A percentile compares a stretch with the other conserved stretches of the same genome.
These are phyloP conservation scores for Elsinoe fawcettii DNA, from an alignment of 2,329 filamentous ascomycete genomes.

Conservation along the genomic window DNA sequence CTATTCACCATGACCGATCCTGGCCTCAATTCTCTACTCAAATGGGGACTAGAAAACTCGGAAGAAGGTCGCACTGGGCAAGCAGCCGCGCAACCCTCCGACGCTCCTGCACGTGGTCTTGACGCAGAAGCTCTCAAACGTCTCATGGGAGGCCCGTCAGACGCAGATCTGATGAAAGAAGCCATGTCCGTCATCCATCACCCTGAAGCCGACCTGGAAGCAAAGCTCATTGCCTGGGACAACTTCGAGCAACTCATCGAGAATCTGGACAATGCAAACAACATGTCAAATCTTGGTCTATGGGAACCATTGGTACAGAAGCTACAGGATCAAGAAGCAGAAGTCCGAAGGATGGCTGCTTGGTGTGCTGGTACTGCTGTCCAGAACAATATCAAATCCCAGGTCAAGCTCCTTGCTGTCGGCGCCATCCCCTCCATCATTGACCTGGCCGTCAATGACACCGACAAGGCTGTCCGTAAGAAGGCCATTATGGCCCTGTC, in stretches of 20 bases:
- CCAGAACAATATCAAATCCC: conserved; percentile 84
- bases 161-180: conserved; percentile 85
- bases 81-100: conserved; percentile 28
- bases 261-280: conserved; percentile 93
- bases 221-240: conserved; percentile 80
- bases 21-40: conserved; percentile 67
- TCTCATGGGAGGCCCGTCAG: conserved; percentile 75
- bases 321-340: conserved; percentile 59
- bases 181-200: conserved; percentile 70
- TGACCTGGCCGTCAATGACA: conserved; percentile 51
- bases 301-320: conserved; percentile 74
- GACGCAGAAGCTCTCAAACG: conserved; percentile 63
- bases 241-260: conserved; percentile 93
- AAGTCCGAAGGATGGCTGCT: conserved; percentile 77
- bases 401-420: conserved; percentile 53
- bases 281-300: conserved; percentile 67
- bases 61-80: conserved; percentile 32
- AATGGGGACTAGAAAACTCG: conserved; percentile 67
- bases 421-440: conserved; percentile 67
- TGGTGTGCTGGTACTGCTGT: conserved; percentile 93
- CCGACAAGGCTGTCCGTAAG: conserved; percentile 59
- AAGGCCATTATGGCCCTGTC: conserved; percentile 89
- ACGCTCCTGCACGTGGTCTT: conserved; percentile 39
- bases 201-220: conserved; percentile 57
- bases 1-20: conserved; percentile 44